Percentiles rank a stretch among this genome's conserved stretches.
Evolutionary conservation across 345 rosid genomes (phyloP).

Genomic region (Melaleuca alternifolia): DNA sequence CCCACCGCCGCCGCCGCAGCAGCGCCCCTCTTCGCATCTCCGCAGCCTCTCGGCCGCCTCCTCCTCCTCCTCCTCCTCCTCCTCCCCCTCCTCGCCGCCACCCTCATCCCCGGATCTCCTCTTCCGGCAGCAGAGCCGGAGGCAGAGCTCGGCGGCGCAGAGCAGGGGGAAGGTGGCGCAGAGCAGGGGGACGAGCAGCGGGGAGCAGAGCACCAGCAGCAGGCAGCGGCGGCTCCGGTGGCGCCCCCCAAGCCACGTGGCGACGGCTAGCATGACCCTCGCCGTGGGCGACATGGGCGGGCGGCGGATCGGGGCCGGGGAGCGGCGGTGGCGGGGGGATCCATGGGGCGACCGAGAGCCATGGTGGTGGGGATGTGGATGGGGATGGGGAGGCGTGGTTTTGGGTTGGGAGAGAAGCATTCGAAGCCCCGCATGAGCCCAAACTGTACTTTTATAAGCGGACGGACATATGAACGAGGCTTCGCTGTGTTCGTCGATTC

Average conservation of each 20-base stretch:
- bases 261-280: conserved; percentile 27
- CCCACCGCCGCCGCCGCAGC: conserved; percentile 1
- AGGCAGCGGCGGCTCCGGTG: conserved; percentile 37
- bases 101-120: neutral
- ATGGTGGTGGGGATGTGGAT: neutral
- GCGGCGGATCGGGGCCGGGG: neutral
- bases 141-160: conserved; percentile 34
- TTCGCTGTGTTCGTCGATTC: neutral
- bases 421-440: neutral
- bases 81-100: conserved; percentile 2
- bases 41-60: conserved; percentile 27
- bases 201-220: conserved; percentile 43
- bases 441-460: neutral
- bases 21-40: conserved; percentile 45
- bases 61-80: conserved; percentile 2
- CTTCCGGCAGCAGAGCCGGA: conserved; percentile 17
- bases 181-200: conserved; percentile 45
- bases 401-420: neutral
- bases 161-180: conserved; percentile 41
- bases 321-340: neutral
- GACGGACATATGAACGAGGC: neutral
- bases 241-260: conserved; percentile 28
- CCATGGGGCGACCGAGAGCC: neutral
- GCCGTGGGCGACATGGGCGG: neutral
- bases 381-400: neutral